Conservation (phyloP, 257 asterid genomes). For the Phtheirospermum japonicum region DNA sequence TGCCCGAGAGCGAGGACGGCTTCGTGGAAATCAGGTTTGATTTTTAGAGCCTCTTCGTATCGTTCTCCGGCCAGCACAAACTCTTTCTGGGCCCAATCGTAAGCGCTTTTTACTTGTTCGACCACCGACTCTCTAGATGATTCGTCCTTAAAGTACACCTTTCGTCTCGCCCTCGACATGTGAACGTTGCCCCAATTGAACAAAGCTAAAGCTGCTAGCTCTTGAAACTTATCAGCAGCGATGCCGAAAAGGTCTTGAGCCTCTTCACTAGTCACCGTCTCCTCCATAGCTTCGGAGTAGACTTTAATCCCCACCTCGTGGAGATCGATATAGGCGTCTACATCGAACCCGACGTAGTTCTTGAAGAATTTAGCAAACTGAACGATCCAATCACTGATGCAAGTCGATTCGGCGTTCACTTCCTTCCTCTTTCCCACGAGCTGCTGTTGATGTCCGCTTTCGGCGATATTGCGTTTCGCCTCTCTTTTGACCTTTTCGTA, state of each 20-base stretch:
- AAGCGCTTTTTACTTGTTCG: slow-evolving; percentile 47
- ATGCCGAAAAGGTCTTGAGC: slow-evolving; percentile 60
- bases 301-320: slow-evolving; percentile 77
- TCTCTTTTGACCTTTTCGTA: slow-evolving; percentile 36
- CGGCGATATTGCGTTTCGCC: slow-evolving; percentile 22
- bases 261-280: slow-evolving; percentile 78
- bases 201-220: slow-evolving; percentile 81
- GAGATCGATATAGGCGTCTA: slow-evolving; percentile 68
- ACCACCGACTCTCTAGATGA: slow-evolving; percentile 47
- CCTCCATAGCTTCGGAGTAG: slow-evolving; percentile 82
- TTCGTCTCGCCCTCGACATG: slow-evolving; percentile 80
- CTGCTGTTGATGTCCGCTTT: slow-evolving; percentile 26
- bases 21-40: slow-evolving; percentile 71
- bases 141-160: slow-evolving; percentile 54
- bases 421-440: slow-evolving; percentile 33
- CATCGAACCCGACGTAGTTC: slow-evolving; percentile 71
- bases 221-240: slow-evolving; percentile 81
- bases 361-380: slow-evolving; percentile 78
- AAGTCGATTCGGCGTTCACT: slow-evolving; percentile 38
- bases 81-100: slow-evolving; percentile 76
- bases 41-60: slow-evolving; percentile 70
- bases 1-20: slow-evolving; percentile 75
- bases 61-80: slow-evolving; percentile 56
- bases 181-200: slow-evolving; percentile 86
- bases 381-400: slow-evolving; percentile 77